phyloP scores from a whole-genome alignment of 2,329 filamentous ascomycete species.

The Ceratocystiopsis sp. region DNA sequence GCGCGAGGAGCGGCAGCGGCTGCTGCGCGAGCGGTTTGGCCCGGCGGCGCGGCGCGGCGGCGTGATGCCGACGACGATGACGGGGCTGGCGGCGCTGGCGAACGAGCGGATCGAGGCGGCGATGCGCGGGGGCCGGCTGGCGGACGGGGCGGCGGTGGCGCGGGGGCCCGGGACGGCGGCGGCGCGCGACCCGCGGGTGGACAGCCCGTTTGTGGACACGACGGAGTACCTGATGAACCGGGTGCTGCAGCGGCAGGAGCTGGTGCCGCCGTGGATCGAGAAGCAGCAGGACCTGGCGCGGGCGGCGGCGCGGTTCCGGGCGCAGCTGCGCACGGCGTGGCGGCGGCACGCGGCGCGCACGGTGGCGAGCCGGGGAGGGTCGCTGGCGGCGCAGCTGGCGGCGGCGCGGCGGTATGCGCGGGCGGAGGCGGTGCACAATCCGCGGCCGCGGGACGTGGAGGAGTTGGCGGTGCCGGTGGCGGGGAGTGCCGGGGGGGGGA shows the following conservation, averaged over 20 bases:
- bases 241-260: slow-evolving; percentile 91
- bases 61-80: slow-evolving; percentile 53
- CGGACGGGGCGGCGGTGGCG: slow-evolving; percentile 62
- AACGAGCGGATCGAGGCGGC: slow-evolving; percentile 87
- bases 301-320: slow-evolving; percentile 52
- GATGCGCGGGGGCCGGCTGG: slow-evolving; percentile 79
- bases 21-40: slow-evolving; percentile 61
- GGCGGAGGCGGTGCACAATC: slow-evolving; percentile 53
- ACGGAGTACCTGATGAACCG: slow-evolving; percentile 98
- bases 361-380: slow-evolving; percentile 63
- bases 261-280: slow-evolving; percentile 96
- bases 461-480: slow-evolving; percentile 29
- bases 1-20: slow-evolving; percentile 44
- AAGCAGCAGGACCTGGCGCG: slow-evolving; percentile 82
- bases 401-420: slow-evolving; percentile 57
- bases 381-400: slow-evolving; percentile 53
- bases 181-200: slow-evolving; percentile 63
- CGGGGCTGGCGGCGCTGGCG: slow-evolving; percentile 65
- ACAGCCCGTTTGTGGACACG: slow-evolving; percentile 83
- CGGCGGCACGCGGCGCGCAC: slow-evolving; percentile 61
- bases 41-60: slow-evolving; percentile 42
- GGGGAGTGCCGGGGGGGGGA: no score
- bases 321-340: slow-evolving; percentile 68
- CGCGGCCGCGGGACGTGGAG: slow-evolving; percentile 28
- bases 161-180: slow-evolving; percentile 51